These are phyloP conservation scores for Paracoccidioides lutzii DNA, from an alignment of 2,329 filamentous ascomycete species.

Conservation along the genomic window DNA sequence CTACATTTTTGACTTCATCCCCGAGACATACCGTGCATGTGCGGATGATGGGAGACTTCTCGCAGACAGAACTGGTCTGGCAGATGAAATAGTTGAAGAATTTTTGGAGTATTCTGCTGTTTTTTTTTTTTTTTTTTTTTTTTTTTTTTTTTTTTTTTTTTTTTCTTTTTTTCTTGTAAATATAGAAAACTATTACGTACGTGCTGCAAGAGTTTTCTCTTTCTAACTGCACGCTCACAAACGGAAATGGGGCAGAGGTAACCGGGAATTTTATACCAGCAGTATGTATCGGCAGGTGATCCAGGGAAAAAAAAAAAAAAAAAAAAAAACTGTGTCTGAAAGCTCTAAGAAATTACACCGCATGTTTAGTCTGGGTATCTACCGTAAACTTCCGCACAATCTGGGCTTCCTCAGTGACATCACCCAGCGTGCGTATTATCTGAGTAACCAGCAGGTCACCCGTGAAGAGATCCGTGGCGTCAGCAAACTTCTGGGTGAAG, in stretches of 20 bases:
- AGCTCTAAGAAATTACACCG: conserved; percentile 1
- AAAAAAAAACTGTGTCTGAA: not conserved
- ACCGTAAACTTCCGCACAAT: conserved; percentile 8
- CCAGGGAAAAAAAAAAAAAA: not conserved
- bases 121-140: too few species aligned
- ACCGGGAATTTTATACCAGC: conserved; percentile 18
- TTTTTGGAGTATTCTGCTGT: conserved; percentile 33
- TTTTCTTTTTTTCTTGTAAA: too few species aligned
- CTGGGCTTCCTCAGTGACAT: conserved; percentile 37
- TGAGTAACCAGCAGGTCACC: not conserved
- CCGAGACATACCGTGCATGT: conserved; percentile 36
- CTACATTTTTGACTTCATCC: conserved; percentile 43
- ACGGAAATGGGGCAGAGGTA: conserved; percentile 14
- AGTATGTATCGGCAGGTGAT: conserved; percentile 7
- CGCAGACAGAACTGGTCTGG: conserved; percentile 25
- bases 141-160: too few species aligned
- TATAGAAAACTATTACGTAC: conserved; percentile 37
- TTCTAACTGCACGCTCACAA: not conserved
- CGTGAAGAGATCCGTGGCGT: conserved; percentile 1
- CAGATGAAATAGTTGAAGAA: conserved; percentile 26
- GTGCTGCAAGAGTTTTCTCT: not conserved
- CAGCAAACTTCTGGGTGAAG: not conserved
- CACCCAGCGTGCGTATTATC: conserved; percentile 18
- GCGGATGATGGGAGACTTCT: conserved; percentile 38
- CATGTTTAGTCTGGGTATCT: conserved; percentile 8